These are phyloP conservation scores for Nymphaea thermarum DNA, from an alignment of 164 flowering plant species.

Conservation along the genomic window DNA sequence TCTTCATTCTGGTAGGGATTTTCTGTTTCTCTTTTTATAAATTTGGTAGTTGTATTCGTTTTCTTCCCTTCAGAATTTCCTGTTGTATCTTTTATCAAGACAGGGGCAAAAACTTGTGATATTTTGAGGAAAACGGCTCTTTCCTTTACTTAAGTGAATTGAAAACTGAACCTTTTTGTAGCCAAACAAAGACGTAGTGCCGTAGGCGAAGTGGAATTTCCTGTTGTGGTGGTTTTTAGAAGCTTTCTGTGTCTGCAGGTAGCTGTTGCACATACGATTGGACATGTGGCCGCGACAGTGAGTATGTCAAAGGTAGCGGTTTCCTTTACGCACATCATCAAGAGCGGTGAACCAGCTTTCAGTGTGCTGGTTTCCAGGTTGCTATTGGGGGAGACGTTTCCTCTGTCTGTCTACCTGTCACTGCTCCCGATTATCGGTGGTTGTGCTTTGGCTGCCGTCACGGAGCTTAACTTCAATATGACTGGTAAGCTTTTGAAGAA, in stretches of 20 bases:
- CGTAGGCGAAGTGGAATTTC: not conserved
- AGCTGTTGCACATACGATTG: slow-evolving; percentile 81
- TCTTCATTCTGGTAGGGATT: too few relatives aligned
- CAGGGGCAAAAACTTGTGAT: not conserved
- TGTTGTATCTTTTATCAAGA: not conserved
- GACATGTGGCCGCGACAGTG: slow-evolving; percentile 83
- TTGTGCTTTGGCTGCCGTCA: slow-evolving; percentile 62
- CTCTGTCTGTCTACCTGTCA: slow-evolving; percentile 42
- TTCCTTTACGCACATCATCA: slow-evolving; percentile 83
- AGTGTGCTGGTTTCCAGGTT: slow-evolving; percentile 73
- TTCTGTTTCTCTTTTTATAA: too few relatives aligned
- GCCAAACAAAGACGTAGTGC: not conserved
- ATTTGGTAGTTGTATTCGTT: not conserved
- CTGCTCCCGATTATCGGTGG: slow-evolving; percentile 75
- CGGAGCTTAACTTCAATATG: slow-evolving; percentile 82
- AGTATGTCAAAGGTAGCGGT: slow-evolving; percentile 89
- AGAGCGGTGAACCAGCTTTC: slow-evolving; percentile 83
- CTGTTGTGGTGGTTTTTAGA: not conserved
- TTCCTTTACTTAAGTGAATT: too few relatives aligned
- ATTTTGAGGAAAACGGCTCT: too few relatives aligned
- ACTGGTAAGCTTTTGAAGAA: slow-evolving; percentile 28
- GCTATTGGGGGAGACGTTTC: slow-evolving; percentile 65
- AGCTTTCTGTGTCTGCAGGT: slow-evolving; percentile 25
- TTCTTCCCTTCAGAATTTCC: not conserved
- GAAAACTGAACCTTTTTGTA: not conserved